Base-by-base conservation (phyloP, 1,284 basidiomycete species). In the Fomitopsis pinicola region DNA sequence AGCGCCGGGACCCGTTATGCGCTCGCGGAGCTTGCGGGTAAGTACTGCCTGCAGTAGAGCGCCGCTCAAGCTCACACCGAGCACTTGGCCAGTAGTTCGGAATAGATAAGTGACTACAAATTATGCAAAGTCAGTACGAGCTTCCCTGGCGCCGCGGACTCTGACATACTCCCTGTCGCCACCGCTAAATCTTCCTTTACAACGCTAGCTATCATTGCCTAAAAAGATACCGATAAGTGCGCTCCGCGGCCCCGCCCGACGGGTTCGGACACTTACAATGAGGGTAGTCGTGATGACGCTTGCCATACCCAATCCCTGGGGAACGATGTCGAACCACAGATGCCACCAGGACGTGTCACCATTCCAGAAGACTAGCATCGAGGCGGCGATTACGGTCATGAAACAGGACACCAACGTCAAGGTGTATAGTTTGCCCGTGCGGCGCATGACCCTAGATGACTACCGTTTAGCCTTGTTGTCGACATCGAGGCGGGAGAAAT, bases 51-150 rank as follows among this genome's bases (percentile, higher is more conserved):
- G 94, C 28, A 93, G 78, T 46, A 95, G 75, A 2, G 92, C 89
- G 36, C 92, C 92, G 64, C 90, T 89, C 52, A 95, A 77, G 67
- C 91, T 89, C 58, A 96, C 94, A 55, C 94, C 94, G 52, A 96
- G 82, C 22, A 95, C 94, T 77, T 96, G 94, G 15, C 94, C 94
- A 12, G 92, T 92, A 5, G 93, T 95, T 67, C 94, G 82, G 78
- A 94, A 95, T 56, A 95, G 79, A 76, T 96, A 96, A 28, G 92
- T 93, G 67, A 95, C 93, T 95, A 68, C 42, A 62, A 42, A 60
- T 56, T 53, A 28, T 56, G 46, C 28, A 35, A n/a, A 46, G 38
- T 50, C 55, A 40, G 40, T 44, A 44, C 38, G 26, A 12, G 44
- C 30, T 50, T 17, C 28, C 28, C 28, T 17, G 26, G 30, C 5